Conservation (phyloP, 768 basidiomycete genomes). For the Candolleomyces eurysporus region DNA sequence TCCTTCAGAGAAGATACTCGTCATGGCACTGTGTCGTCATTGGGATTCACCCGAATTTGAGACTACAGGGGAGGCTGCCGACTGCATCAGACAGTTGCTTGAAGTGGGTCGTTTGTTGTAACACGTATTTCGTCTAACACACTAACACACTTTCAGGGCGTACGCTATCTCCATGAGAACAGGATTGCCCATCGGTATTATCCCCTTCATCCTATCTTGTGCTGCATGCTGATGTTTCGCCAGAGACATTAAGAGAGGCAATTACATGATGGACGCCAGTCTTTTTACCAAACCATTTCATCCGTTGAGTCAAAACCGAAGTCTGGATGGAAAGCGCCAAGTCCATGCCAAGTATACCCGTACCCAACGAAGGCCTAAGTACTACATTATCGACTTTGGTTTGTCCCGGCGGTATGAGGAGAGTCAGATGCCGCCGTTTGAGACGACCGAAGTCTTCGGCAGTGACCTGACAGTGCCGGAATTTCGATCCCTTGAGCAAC, state of each 20-base stretch:
- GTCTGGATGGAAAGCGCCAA: not conserved
- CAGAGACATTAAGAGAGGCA: conserved; percentile 5
- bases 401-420: conserved; percentile 4
- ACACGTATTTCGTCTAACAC: no score
- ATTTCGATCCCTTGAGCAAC: not conserved
- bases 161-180: conserved; percentile 3
- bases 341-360: conserved; percentile 6
- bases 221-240: not conserved
- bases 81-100: not conserved
- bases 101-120: not conserved
- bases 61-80: conserved; percentile 2
- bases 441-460: not conserved
- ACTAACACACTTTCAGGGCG: not conserved
- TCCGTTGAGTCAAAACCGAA: not conserved
- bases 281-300: conserved; percentile 6
- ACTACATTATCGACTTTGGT: conserved; percentile 16
- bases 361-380: conserved; percentile 11
- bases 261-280: conserved; percentile 10
- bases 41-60: conserved; percentile 1
- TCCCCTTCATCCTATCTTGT: not conserved
- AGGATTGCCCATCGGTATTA: conserved; percentile 5
- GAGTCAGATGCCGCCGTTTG: conserved; percentile 1
- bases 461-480: not conserved
- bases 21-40: not conserved
- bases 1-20: not conserved